Percentiles rank a stretch among this genome's conserved stretches.
These are phyloP conservation scores for Suillus luteus DNA, from an alignment of 768 basidiomycete genomes.

Conservation along the genomic window DNA sequence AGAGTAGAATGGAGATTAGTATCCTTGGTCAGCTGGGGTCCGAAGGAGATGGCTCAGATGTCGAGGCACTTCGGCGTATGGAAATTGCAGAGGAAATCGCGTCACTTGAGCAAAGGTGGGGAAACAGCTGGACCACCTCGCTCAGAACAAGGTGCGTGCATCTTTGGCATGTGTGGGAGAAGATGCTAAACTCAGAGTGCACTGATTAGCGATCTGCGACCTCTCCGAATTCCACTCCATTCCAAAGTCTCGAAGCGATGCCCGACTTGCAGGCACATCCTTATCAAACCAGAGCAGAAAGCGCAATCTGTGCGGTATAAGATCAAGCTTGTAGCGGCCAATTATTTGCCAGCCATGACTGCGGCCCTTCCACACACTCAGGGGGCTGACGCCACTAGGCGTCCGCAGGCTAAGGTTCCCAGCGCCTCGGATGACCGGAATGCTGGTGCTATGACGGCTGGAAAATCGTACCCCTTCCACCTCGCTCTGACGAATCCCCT, in stretches of 20 bases:
- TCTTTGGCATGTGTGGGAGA: not conserved
- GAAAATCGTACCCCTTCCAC: constrained; percentile 85
- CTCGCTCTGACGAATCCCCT: constrained; percentile 92
- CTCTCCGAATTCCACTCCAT: constrained; percentile 87
- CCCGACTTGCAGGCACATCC: constrained; percentile 89
- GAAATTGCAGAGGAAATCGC: constrained; percentile 66
- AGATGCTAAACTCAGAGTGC: constrained; percentile 5
- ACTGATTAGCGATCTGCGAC: constrained; percentile 69
- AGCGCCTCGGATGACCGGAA: constrained; percentile 40
- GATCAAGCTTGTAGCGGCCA: constrained; percentile 95
- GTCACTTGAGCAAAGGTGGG: constrained; percentile 78
- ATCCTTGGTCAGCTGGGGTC: constrained; percentile 53
- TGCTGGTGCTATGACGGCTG: constrained; percentile 59
- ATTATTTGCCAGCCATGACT: constrained; percentile 87
- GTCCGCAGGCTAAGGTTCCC: constrained; percentile 38
- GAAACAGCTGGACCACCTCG: constrained; percentile 73
- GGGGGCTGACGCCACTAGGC: constrained; percentile 34
- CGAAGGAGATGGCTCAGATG: constrained; percentile 68
- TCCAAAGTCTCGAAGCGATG: constrained; percentile 97
- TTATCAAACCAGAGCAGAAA: constrained; percentile 98
- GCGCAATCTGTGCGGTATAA: constrained; percentile 93
- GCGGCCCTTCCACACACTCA: constrained; percentile 65
- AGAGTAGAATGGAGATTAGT: constrained; percentile 66
- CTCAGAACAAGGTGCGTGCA: constrained; percentile 58
- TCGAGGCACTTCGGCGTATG: constrained; percentile 67